phyloP scores from a whole-genome alignment of 768 basidiomycete genomes.

The Suillus cothurnatus region DNA sequence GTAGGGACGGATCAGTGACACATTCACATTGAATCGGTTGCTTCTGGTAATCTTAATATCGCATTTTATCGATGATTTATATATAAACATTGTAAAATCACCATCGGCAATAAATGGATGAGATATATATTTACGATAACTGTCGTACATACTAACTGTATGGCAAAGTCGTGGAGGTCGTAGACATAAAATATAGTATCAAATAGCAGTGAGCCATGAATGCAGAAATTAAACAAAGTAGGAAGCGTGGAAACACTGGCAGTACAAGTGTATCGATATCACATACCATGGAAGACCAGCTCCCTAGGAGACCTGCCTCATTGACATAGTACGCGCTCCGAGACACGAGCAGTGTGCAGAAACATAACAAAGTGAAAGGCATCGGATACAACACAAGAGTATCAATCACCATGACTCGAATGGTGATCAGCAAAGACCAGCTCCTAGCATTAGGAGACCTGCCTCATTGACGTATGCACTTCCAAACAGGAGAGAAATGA shows the following conservation, averaged over 20 bases:
- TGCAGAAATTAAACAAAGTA: neutral
- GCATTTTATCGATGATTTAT: neutral
- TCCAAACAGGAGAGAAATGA: neutral
- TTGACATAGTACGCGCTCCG: neutral
- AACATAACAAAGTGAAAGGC: neutral
- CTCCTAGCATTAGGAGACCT: neutral
- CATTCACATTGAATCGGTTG: neutral
- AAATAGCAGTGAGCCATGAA: neutral
- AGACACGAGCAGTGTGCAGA: neutral
- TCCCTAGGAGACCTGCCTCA: neutral
- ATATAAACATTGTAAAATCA: neutral
- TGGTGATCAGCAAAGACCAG: neutral
- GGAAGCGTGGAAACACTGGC: neutral
- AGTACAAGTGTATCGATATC: neutral
- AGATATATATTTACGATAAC: neutral
- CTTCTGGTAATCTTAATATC: neutral
- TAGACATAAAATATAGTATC: neutral
- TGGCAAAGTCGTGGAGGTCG: neutral
- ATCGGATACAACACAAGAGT: neutral
- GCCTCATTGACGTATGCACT: neutral
- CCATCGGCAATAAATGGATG: neutral
- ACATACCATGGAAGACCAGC: neutral
- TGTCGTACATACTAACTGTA: neutral
- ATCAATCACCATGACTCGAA: neutral
- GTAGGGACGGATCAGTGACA: neutral